Evolutionary conservation across 169 alveolate species (phyloP).

Genomic region (Eimeria necatrix): DNA sequence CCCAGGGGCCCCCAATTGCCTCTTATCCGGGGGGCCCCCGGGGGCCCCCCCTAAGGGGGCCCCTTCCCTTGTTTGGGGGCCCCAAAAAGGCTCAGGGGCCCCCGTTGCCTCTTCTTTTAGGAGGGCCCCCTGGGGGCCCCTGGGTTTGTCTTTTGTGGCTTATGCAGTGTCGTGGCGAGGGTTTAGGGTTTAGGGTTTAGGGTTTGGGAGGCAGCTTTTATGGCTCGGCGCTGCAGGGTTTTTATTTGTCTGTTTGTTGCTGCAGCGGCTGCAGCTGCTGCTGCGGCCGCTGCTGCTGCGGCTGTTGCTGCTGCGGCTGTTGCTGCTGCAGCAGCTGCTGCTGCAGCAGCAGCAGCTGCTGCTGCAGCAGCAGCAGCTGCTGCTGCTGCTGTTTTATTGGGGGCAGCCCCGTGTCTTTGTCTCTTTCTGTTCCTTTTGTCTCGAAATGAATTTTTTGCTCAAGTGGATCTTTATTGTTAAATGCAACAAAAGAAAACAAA

Average conservation of each 20-base stretch:
- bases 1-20: too few relatives aligned
- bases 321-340: not conserved
- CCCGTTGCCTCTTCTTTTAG: too few relatives aligned
- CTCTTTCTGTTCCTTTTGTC: too few relatives aligned
- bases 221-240: conserved; percentile 24
- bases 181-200: conserved; percentile 45
- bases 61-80: too few relatives aligned
- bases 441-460: not conserved
- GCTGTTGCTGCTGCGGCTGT: conserved; percentile 21
- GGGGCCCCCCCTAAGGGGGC: too few relatives aligned
- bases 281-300: conserved; percentile 31
- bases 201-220: not conserved
- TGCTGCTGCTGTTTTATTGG: not conserved
- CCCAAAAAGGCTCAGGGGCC: too few relatives aligned
- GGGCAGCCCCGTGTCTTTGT: too few relatives aligned
- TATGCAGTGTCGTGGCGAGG: not conserved
- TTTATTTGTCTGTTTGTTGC: not conserved
- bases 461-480: not conserved
- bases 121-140: too few relatives aligned
- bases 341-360: conserved; percentile 30
- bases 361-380: conserved; percentile 16
- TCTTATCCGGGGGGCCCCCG: too few relatives aligned
- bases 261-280: not conserved
- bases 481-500: not conserved
- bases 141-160: too few relatives aligned